A percentile compares a stretch with the other conserved stretches of the same genome.
Evolutionary conservation across 2,329 filamentous ascomycete species (phyloP).

Genomic region (Metarhizium brunneum): DNA sequence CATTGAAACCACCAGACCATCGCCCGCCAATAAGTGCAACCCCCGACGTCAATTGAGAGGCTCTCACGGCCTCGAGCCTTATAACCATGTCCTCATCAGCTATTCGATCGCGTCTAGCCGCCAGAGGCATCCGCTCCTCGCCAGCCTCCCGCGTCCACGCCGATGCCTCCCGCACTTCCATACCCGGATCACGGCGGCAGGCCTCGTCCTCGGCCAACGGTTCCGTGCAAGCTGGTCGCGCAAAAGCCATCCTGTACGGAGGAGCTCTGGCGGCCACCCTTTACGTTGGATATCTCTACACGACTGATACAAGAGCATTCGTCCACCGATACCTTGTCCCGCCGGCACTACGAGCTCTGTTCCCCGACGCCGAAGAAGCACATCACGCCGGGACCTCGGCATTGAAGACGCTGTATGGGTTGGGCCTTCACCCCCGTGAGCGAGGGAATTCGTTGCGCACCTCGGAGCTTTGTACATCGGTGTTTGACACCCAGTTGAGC

Average conservation of each 20-base stretch:
- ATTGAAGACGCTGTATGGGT: constrained; percentile 62
- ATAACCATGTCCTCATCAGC: constrained; percentile 9
- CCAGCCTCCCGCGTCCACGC: constrained; percentile 3
- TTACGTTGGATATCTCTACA: constrained; percentile 52
- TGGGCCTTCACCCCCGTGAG: constrained; percentile 76
- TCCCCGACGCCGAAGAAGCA: constrained; percentile 80
- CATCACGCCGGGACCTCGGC: constrained; percentile 68
- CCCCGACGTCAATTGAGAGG: constrained; percentile 8
- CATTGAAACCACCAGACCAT: background rate
- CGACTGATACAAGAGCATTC: constrained; percentile 66
- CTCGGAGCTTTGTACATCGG: constrained; percentile 29
- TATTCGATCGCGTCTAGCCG: constrained; percentile 8
- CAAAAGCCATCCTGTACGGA: constrained; percentile 30
- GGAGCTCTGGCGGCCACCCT: constrained; percentile 31
- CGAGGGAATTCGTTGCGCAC: constrained; percentile 39
- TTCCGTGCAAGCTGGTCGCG: constrained; percentile 18
- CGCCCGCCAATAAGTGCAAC: background rate
- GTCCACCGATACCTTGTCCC: constrained; percentile 60
- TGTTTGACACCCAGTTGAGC: constrained; percentile 68
- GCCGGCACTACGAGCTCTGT: constrained; percentile 54
- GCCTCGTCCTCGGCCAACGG: constrained; percentile 22
- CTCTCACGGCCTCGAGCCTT: constrained; percentile 6
- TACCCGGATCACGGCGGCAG: constrained; percentile 16
- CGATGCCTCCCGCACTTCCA: background rate
- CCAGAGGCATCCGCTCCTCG: constrained; percentile 5